phyloP scores from a whole-genome alignment of 106 monocot species.

The Platanthera guangdongensis region DNA sequence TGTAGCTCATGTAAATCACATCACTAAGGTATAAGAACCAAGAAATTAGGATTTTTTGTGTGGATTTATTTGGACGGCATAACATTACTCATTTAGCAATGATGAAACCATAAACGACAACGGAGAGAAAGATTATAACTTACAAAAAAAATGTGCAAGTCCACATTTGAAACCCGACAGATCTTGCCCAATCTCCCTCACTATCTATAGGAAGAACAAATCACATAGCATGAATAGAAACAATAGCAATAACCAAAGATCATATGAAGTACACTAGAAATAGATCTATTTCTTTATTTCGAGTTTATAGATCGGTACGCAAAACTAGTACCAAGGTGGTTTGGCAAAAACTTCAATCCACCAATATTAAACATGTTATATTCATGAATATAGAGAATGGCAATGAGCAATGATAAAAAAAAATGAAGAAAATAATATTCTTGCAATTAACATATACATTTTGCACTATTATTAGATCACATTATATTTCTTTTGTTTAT shows the following conservation, averaged over 20 bases:
- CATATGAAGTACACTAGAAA: not conserved
- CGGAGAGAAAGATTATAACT: conserved; percentile 11
- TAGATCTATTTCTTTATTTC: not conserved
- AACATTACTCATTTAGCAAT: not conserved
- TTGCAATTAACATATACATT: not conserved
- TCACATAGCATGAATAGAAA: not conserved
- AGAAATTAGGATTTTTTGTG: too few relatives aligned
- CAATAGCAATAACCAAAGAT: not conserved
- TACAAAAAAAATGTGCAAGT: conserved; percentile 95
- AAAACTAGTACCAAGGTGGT: not conserved
- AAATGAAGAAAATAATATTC: not conserved
- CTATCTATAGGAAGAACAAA: conserved; percentile 33
- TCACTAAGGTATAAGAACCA: too few relatives aligned
- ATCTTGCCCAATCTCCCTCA: conserved; percentile 74
- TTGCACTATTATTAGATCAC: not conserved
- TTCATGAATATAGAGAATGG: not conserved
- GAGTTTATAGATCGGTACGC: not conserved
- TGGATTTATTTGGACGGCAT: too few relatives aligned
- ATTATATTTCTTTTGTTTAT: not conserved
- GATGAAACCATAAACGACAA: not conserved
- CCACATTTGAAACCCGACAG: conserved; percentile 86
- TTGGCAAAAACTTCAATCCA: not conserved
- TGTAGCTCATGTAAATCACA: too few relatives aligned
- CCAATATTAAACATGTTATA: not conserved
- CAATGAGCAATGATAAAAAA: not conserved